phyloP scores from a whole-genome alignment of 306 rosid genomes.

The Crotalaria pallida region DNA sequence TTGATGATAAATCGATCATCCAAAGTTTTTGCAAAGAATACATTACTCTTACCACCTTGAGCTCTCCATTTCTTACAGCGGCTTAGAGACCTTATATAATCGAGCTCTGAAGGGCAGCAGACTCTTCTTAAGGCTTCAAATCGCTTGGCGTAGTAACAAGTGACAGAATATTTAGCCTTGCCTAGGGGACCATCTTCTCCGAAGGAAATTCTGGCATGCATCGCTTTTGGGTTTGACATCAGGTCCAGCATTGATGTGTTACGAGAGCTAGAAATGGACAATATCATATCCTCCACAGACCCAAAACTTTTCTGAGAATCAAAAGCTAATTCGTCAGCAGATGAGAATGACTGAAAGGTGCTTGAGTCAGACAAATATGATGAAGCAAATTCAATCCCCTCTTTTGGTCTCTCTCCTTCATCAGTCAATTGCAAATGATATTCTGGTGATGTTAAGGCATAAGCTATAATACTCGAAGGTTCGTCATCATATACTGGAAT shows the following conservation, averaged over 20 bases:
- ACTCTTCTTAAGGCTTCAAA: conserved; percentile 84
- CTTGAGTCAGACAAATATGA: conserved; percentile 45
- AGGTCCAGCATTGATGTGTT: conserved; percentile 52
- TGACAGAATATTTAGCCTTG: conserved; percentile 64
- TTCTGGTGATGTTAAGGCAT: conserved; percentile 62
- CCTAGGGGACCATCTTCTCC: conserved; percentile 77
- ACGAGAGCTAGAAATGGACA: conserved; percentile 61
- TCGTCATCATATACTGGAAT: conserved; percentile 92
- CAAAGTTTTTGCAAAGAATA: conserved; percentile 87
- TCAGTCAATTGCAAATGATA: conserved; percentile 50
- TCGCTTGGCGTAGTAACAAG: conserved; percentile 73
- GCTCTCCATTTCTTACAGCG: conserved; percentile 98
- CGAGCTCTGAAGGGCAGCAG: conserved; percentile 87
- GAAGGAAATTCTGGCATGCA: conserved; percentile 82
- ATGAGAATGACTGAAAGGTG: conserved; percentile 40
- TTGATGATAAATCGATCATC: conserved; percentile 92
- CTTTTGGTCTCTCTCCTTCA: conserved; percentile 57
- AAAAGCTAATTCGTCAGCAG: conserved; percentile 47
- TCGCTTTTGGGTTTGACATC: conserved; percentile 45
- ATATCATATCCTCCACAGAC: conserved; percentile 53
- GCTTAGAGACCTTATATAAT: conserved; percentile 80
- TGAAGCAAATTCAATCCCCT: conserved; percentile 36
- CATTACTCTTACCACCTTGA: conserved; percentile 99
- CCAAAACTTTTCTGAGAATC: conserved; percentile 57
- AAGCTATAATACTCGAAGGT: conserved; percentile 81